Percentiles rank a stretch among this genome's conserved stretches.
Evolutionary conservation across 768 basidiomycete species (phyloP).

Genomic region (Pleurotus giganteus): DNA sequence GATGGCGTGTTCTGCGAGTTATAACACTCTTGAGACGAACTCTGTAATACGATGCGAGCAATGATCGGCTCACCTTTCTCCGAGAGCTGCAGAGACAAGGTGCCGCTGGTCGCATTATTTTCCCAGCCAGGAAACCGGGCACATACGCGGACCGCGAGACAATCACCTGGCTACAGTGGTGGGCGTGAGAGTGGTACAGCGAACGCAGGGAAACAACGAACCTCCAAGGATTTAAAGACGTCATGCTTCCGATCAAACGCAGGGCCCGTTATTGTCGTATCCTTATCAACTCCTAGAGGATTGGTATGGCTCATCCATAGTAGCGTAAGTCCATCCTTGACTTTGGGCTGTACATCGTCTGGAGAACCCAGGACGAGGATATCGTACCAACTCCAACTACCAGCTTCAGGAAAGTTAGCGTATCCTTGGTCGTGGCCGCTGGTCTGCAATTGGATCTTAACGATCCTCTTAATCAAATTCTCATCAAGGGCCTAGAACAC

Average conservation of each 20-base stretch:
- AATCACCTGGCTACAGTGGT: slow-evolving; percentile 28
- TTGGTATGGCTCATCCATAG: slow-evolving; percentile 29
- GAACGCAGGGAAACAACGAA: background rate
- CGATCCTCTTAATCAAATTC: slow-evolving; percentile 18
- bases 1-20: background rate
- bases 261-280: slow-evolving; percentile 17
- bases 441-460: slow-evolving; percentile 27
- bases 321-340: slow-evolving; percentile 23
- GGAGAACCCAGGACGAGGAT: slow-evolving; percentile 26
- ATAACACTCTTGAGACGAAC: background rate
- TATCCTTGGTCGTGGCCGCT: slow-evolving; percentile 22
- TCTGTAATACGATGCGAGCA: background rate
- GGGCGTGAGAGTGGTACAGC: background rate
- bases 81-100: slow-evolving; percentile 25
- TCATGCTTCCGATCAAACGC: slow-evolving; percentile 18
- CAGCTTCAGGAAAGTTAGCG: slow-evolving; percentile 14
- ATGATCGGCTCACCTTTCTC: slow-evolving; percentile 18
- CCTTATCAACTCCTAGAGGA: slow-evolving; percentile 12
- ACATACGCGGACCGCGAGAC: slow-evolving; percentile 28
- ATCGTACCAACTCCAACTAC: slow-evolving; percentile 33
- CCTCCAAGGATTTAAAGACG: slow-evolving; percentile 19
- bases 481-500: slow-evolving; percentile 20
- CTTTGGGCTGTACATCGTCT: slow-evolving; percentile 18
- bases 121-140: slow-evolving; percentile 29
- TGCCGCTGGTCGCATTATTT: slow-evolving; percentile 24